Percentiles rank a stretch among this genome's conserved stretches.
Conservation (phyloP, 495 filamentous ascomycete species). For the Neurospora intermedia region DNA sequence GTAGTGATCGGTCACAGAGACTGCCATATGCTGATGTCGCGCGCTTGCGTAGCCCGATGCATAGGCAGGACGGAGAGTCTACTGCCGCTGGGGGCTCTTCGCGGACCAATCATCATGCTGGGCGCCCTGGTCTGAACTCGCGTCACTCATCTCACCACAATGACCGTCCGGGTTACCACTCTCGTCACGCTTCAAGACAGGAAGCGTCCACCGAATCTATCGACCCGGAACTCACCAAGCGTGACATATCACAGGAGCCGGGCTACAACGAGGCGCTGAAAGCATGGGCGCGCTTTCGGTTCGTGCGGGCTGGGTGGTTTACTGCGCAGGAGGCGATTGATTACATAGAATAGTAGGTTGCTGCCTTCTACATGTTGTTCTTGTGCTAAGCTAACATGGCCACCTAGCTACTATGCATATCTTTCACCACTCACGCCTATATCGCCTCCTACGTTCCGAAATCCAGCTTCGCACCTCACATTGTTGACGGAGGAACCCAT, state of each 20-base stretch:
- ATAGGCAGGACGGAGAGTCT: constrained; percentile 15
- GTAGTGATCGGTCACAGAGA: background rate
- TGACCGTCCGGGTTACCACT: constrained; percentile 8
- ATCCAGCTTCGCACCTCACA: constrained; percentile 58
- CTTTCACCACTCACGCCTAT: constrained; percentile 88
- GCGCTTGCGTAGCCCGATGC: constrained; percentile 9
- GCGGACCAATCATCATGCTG: constrained; percentile 6
- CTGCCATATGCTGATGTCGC: constrained; percentile 10
- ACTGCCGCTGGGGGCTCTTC: constrained; percentile 7
- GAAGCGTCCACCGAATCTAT: constrained; percentile 17
- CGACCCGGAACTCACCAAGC: constrained; percentile 26
- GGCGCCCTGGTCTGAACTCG: constrained; percentile 9
- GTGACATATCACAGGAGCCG: constrained; percentile 27
- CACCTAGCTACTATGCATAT: constrained; percentile 70
- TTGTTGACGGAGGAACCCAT: constrained; percentile 86
- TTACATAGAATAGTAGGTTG: constrained; percentile 78
- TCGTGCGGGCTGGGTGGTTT: constrained; percentile 94
- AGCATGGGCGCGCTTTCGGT: constrained; percentile 81
- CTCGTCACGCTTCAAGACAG: constrained; percentile 13
- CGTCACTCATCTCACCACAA: constrained; percentile 13
- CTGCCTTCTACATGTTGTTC: background rate
- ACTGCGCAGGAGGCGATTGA: constrained; percentile 83
- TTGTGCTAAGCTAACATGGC: constrained; percentile 2
- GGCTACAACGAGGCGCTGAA: constrained; percentile 60
- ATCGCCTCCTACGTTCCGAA: constrained; percentile 70